Conservation (phyloP, 768 basidiomycete genomes). For the Phanerochaete carnosa region DNA sequence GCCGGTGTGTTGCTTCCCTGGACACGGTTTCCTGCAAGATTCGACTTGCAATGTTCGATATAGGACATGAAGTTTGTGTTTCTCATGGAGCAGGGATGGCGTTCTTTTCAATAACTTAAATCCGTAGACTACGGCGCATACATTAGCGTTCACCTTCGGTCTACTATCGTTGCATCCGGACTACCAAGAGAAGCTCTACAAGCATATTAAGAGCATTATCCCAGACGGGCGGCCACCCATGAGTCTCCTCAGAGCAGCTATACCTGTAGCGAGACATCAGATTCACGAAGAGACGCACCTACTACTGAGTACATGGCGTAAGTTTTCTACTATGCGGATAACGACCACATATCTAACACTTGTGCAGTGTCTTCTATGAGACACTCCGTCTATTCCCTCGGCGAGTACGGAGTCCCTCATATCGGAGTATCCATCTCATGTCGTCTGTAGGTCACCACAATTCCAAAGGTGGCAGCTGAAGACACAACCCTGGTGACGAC, state of each 20-base stretch:
- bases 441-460: neutral
- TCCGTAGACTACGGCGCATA: constrained; percentile 31
- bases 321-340: too few relatives aligned
- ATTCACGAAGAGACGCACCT: constrained; percentile 27
- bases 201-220: constrained; percentile 27
- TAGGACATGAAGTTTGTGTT: constrained; percentile 24
- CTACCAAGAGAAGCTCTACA: constrained; percentile 35
- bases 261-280: too few relatives aligned
- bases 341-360: neutral
- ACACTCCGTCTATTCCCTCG: constrained; percentile 30
- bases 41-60: neutral
- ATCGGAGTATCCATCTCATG: too few relatives aligned
- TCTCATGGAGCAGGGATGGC: too few relatives aligned
- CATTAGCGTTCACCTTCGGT: constrained; percentile 30
- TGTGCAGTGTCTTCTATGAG: constrained; percentile 29
- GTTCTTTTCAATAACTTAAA: neutral
- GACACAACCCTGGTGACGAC: constrained; percentile 19
- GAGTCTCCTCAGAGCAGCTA: constrained; percentile 8
- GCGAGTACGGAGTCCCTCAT: too few relatives aligned
- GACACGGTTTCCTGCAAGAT: neutral
- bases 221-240: constrained; percentile 26
- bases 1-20: constrained; percentile 32
- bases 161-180: constrained; percentile 38
- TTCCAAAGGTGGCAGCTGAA: constrained; percentile 19
- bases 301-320: constrained; percentile 26